phyloP scores from a whole-genome alignment of 1,284 basidiomycete species.

The Coniferiporia sulphurascens region DNA sequence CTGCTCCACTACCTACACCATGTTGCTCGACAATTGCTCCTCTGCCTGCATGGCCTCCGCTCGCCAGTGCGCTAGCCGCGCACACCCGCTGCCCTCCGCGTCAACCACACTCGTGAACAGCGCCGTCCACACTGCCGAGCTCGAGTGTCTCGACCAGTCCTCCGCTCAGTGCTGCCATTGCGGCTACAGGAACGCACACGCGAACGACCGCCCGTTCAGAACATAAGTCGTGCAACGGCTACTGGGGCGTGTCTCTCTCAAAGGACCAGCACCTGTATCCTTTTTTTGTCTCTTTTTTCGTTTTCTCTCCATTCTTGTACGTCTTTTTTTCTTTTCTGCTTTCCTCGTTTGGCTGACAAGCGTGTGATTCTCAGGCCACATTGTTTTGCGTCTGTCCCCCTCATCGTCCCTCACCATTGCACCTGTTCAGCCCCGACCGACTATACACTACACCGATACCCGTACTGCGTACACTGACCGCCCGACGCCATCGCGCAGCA shows the following conservation, averaged over 20 bases:
- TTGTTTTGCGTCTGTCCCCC: neutral
- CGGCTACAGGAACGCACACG: slow-evolving; percentile 61
- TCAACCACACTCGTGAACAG: slow-evolving; percentile 1
- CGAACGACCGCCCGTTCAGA: slow-evolving; percentile 65
- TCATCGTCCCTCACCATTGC: neutral
- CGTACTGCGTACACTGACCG: neutral
- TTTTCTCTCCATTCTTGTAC: slow-evolving; percentile 5
- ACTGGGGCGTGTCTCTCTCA: neutral
- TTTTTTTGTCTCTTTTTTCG: neutral
- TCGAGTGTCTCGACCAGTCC: slow-evolving; percentile 31
- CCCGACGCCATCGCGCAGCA: neutral
- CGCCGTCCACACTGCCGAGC: neutral
- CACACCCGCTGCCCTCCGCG: neutral
- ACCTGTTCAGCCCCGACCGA: neutral
- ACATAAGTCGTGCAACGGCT: slow-evolving; percentile 10
- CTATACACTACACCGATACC: slow-evolving; percentile 12
- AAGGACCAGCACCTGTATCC: neutral
- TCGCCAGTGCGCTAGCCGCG: neutral
- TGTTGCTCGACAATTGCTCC: neutral
- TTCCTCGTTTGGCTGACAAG: neutral
- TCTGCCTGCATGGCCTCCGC: neutral
- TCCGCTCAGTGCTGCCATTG: slow-evolving; percentile 74
- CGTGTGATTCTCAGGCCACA: neutral
- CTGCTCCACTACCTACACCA: neutral
- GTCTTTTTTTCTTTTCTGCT: neutral